A percentile compares a stretch with the other conserved stretches of the same genome.
phyloP scores from a whole-genome alignment of 2,329 filamentous ascomycete genomes.

The Colletotrichum truncatum region DNA sequence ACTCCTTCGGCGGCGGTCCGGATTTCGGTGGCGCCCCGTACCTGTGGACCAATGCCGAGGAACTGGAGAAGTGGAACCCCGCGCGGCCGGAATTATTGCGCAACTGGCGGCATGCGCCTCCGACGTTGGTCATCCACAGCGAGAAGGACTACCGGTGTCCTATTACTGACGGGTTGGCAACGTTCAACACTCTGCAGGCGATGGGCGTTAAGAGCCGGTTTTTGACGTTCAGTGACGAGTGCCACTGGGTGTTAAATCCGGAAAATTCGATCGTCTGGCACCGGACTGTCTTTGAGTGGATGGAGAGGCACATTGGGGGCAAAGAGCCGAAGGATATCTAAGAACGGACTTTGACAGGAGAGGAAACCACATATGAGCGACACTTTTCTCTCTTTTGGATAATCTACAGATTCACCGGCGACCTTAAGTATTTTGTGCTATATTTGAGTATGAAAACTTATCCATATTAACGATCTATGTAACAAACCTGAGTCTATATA shows the following conservation, averaged over 20 bases:
- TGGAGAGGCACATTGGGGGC: conserved; percentile 59
- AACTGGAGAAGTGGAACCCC: conserved; percentile 61
- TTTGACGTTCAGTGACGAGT: conserved; percentile 78
- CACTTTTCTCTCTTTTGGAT: neutral
- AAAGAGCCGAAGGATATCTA: neutral
- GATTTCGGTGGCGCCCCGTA: conserved; percentile 52
- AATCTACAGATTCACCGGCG: neutral
- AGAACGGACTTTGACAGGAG: neutral
- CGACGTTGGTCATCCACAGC: conserved; percentile 78
- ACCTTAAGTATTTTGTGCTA: too few species aligned
- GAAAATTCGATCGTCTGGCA: conserved; percentile 79
- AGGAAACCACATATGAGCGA: neutral
- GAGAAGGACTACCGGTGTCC: conserved; percentile 71
- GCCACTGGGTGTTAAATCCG: conserved; percentile 74
- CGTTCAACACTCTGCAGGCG: conserved; percentile 77
- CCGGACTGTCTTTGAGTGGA: conserved; percentile 72
- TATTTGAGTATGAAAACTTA: too few species aligned
- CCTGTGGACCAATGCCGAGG: conserved; percentile 54
- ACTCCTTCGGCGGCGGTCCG: conserved; percentile 36
- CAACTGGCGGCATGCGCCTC: conserved; percentile 69
- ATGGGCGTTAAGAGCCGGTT: conserved; percentile 74
- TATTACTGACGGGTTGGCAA: conserved; percentile 65
- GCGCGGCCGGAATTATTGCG: conserved; percentile 53
- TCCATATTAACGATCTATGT: too few species aligned
- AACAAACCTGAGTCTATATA: too few species aligned